Evolutionary conservation across 495 filamentous ascomycete genomes (phyloP), one percentile per base, ranked within the genome.

Genomic region (Letharia lupina): DNA sequence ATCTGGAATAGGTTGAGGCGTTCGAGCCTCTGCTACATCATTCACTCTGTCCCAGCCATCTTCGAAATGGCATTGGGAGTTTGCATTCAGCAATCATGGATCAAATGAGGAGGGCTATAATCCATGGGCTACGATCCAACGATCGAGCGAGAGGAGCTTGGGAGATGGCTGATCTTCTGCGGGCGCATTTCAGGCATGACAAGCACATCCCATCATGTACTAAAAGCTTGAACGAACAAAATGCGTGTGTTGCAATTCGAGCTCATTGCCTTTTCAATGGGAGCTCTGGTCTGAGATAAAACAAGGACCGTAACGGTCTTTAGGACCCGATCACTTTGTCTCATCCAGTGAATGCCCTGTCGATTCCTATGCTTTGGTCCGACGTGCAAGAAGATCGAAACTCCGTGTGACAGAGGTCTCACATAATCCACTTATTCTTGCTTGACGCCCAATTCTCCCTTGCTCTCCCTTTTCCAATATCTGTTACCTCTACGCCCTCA

Each of bases 181-280:
- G 45, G 52, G 23, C 31, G 63, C 20, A 59, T 41, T 20, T 39
- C 52, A 56, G 28, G 13, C 52, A 56, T 37, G 52, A 56, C 31
- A 18, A 56, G 28, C 37, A 47, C 33, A 37, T 37, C 18, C 15
- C 0, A 57, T 20, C 41, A 48, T 60, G 23, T 59, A 59, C 31
- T 31, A 65, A 65, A 65, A 65, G 63, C 63, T 60, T 33, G 16
- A 59, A 23, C 45, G 54, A 57, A 56, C 28, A 10, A 59, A 28
- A 59, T 35, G 1, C 23, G 31, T 48, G 28, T 37, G 16, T 40
- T 28, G 31, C 20, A 54, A 16, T 48, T 15, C 44, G 15, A 45
- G 40, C 4, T 60, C 45, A 35, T 18, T 18, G 52, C 0, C 28
- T 56, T 18, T 28, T 31, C n/a, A 28, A 52, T 8, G 8, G 48